Conservation (phyloP, 1,139 yeast species). For the Pichia sp. region DNA sequence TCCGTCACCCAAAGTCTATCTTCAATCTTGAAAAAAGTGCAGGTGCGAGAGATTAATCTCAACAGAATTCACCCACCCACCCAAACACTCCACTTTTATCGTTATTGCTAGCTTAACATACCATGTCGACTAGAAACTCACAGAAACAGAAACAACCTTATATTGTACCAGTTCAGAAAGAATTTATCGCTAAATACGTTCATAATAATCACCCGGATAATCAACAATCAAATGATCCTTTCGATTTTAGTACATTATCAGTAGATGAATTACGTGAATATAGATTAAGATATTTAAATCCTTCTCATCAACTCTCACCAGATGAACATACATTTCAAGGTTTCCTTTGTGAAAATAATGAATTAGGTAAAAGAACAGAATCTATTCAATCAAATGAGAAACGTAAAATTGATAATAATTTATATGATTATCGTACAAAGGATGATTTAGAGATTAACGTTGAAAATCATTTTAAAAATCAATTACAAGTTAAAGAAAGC, state of each 20-base stretch:
- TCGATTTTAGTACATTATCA: slow-evolving; percentile 56
- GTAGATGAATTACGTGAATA: slow-evolving; percentile 51
- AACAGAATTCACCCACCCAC: neutral
- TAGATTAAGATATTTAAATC: slow-evolving; percentile 40
- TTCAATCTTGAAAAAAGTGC: no score
- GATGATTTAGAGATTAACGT: slow-evolving; percentile 24
- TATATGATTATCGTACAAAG: slow-evolving; percentile 25
- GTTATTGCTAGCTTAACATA: neutral
- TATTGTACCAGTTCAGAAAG: slow-evolving; percentile 53
- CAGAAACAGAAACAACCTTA: slow-evolving; percentile 16
- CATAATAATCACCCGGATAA: slow-evolving; percentile 61
- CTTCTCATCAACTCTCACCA: slow-evolving; percentile 34
- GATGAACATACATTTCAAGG: slow-evolving; percentile 52
- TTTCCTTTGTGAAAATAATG: slow-evolving; percentile 46
- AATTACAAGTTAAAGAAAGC: slow-evolving; percentile 57
- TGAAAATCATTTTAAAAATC: slow-evolving; percentile 52
- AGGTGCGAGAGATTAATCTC: no score
- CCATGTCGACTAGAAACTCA: slow-evolving; percentile 13
- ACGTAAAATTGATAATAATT: slow-evolving; percentile 19
- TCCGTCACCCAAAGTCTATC: no score
- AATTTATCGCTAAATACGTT: slow-evolving; percentile 49
- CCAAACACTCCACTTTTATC: neutral
- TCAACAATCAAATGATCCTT: slow-evolving; percentile 39
- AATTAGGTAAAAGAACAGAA: slow-evolving; percentile 57
- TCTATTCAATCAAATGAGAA: slow-evolving; percentile 22